Conservation (phyloP, 2,329 filamentous ascomycete species). For the Aspergillus unguis region DNA sequence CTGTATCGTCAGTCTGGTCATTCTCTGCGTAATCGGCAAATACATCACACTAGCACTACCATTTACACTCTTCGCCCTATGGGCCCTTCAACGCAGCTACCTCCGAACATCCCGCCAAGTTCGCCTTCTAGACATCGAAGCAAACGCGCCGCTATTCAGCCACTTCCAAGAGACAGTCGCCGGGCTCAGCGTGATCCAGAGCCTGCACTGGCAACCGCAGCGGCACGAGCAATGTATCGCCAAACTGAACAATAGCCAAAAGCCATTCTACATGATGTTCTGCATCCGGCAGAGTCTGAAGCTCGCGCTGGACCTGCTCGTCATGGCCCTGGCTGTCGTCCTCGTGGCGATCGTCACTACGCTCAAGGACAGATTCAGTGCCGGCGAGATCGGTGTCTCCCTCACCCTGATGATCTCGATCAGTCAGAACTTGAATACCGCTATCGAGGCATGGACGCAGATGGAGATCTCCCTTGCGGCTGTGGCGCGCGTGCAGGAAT, state of each 20-base stretch:
- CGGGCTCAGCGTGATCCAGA: background rate
- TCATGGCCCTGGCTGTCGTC: slow-evolving; percentile 18
- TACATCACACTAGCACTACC: background rate
- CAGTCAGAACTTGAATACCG: slow-evolving; percentile 3
- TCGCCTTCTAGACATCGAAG: slow-evolving; percentile 7
- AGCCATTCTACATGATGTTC: slow-evolving; percentile 34
- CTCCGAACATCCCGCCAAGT: slow-evolving; percentile 5
- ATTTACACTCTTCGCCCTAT: background rate
- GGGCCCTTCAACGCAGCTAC: slow-evolving; percentile 16
- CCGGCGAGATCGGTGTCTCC: background rate
- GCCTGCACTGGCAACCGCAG: background rate
- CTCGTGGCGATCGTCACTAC: slow-evolving; percentile 36
- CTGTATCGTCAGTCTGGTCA: background rate
- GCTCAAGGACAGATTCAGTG: background rate
- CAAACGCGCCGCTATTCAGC: slow-evolving; percentile 1
- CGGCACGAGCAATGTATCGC: background rate
- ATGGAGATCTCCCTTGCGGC: slow-evolving; percentile 13
- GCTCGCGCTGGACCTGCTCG: slow-evolving; percentile 40
- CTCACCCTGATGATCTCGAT: background rate
- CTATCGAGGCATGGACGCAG: slow-evolving; percentile 11
- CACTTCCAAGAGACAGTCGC: slow-evolving; percentile 2
- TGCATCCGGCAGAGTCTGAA: slow-evolving; percentile 38
- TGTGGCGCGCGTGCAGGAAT: slow-evolving; percentile 5
- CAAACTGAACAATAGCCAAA: slow-evolving; percentile 32
- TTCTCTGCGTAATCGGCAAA: background rate